These are phyloP conservation scores for Madurella mycetomatis DNA, from an alignment of 2,329 filamentous ascomycete genomes.

Conservation along the genomic window DNA sequence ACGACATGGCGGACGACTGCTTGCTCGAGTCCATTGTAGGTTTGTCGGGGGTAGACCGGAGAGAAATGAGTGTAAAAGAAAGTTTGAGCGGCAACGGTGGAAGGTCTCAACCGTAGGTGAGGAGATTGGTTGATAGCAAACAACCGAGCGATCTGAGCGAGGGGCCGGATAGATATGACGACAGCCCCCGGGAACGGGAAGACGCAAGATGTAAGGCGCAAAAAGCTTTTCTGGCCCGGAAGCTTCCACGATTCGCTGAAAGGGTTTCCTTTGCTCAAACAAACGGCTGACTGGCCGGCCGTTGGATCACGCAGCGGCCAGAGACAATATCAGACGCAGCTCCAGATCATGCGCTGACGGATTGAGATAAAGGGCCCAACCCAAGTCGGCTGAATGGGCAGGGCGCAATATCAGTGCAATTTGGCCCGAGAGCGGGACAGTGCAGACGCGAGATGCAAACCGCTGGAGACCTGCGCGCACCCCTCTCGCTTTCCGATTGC, in stretches of 20 bases:
- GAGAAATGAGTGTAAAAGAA: neutral
- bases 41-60: neutral
- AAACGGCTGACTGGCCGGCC: neutral
- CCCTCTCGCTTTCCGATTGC: neutral
- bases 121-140: neutral
- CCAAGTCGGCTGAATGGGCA: conserved; percentile 13
- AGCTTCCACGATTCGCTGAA: neutral
- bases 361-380: conserved; percentile 12
- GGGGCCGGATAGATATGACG: conserved; percentile 2
- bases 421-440: conserved; percentile 14
- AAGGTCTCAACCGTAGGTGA: neutral
- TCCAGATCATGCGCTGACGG: conserved; percentile 15
- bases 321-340: conserved; percentile 15
- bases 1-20: conserved; percentile 26
- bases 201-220: conserved; percentile 2
- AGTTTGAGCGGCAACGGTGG: neutral
- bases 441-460: conserved; percentile 21
- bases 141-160: neutral
- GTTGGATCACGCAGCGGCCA: conserved; percentile 15
- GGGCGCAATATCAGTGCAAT: conserved; percentile 15
- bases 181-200: neutral
- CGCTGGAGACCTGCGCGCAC: conserved; percentile 4
- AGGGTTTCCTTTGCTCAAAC: neutral
- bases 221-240: neutral
- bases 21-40: conserved; percentile 29